Evolutionary conservation across 306 rosid species (phyloP).

Genomic region (barrel medic (Medicago truncatula)): DNA sequence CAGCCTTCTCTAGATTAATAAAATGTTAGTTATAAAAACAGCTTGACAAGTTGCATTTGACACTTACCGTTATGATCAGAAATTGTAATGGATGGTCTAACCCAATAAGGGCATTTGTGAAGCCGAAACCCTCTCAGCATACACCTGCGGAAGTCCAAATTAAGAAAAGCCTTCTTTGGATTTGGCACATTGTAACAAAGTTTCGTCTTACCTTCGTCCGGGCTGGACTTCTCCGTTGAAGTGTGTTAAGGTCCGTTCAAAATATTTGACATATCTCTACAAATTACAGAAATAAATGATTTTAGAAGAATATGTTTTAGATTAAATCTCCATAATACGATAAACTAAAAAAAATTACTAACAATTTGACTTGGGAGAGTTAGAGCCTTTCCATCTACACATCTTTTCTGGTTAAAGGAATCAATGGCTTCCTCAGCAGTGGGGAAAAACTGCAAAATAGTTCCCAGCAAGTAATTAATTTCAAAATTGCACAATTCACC

Average conservation of each 20-base stretch:
- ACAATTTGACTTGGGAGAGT: constrained; percentile 96
- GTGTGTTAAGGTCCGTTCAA: constrained; percentile 64
- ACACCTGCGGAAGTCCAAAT: constrained; percentile 67
- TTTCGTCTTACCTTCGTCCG: constrained; percentile 72
- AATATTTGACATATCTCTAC: constrained; percentile 90
- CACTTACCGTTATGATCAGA: constrained; percentile 79
- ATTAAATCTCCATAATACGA: constrained; percentile 19
- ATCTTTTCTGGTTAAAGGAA: constrained; percentile 88
- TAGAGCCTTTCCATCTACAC: constrained; percentile 89
- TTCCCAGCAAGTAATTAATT: constrained; percentile 27
- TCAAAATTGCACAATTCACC: constrained; percentile 25
- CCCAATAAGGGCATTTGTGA: constrained; percentile 90
- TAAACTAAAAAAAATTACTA: constrained; percentile 48
- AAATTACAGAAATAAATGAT: constrained; percentile 40
- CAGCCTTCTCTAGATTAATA: constrained; percentile 27
- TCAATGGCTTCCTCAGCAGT: constrained; percentile 82
- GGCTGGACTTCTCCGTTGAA: constrained; percentile 77
- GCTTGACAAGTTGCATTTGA: constrained; percentile 33
- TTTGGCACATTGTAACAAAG: constrained; percentile 31
- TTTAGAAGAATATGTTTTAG: constrained; percentile 43
- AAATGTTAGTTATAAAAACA: constrained; percentile 33
- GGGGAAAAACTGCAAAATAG: constrained; percentile 76
- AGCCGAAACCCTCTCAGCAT: constrained; percentile 94
- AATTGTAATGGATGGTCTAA: constrained; percentile 83
- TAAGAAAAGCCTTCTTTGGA: constrained; percentile 39